Evolutionary conservation across 2,329 filamentous ascomycete genomes (phyloP).

Genomic region (Talaromyces pinophilus): DNA sequence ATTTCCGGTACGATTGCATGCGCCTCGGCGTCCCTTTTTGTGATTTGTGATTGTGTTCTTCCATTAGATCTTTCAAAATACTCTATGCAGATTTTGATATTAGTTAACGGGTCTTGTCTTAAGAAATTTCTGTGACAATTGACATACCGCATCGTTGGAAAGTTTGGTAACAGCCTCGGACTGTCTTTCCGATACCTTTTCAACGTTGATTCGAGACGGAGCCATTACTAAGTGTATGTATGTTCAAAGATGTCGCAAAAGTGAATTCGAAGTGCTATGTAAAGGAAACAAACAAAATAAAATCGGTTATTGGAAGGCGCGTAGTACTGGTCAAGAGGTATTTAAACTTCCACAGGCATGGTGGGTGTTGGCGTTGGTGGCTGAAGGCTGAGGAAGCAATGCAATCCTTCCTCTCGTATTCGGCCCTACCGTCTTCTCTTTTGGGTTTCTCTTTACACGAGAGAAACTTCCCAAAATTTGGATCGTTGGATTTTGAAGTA

Average conservation of each 20-base stretch:
- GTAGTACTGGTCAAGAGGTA: not conserved
- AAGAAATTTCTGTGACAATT: no score
- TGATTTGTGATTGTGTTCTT: not conserved
- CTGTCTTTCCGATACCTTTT: not conserved
- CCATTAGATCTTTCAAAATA: slow-evolving; percentile 4
- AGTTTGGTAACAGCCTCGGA: not conserved
- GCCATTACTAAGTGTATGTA: not conserved
- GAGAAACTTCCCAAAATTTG: not conserved
- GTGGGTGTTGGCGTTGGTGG: not conserved
- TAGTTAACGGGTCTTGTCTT: no score
- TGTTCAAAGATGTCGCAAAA: not conserved
- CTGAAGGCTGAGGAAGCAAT: not conserved
- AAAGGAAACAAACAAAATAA: not conserved
- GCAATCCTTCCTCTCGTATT: not conserved
- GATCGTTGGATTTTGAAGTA: not conserved
- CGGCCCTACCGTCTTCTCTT: not conserved
- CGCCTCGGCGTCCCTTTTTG: not conserved
- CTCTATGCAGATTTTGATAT: not conserved
- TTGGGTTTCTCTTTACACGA: not conserved
- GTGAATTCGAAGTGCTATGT: not conserved
- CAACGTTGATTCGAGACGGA: not conserved
- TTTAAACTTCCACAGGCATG: slow-evolving; percentile 4
- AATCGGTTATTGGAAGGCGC: not conserved
- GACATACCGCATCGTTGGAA: slow-evolving; percentile 4
- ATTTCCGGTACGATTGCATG: not conserved